These are phyloP conservation scores for Phyllosticta citriasiana DNA, from an alignment of 2,329 filamentous ascomycete species.

Conservation along the genomic window DNA sequence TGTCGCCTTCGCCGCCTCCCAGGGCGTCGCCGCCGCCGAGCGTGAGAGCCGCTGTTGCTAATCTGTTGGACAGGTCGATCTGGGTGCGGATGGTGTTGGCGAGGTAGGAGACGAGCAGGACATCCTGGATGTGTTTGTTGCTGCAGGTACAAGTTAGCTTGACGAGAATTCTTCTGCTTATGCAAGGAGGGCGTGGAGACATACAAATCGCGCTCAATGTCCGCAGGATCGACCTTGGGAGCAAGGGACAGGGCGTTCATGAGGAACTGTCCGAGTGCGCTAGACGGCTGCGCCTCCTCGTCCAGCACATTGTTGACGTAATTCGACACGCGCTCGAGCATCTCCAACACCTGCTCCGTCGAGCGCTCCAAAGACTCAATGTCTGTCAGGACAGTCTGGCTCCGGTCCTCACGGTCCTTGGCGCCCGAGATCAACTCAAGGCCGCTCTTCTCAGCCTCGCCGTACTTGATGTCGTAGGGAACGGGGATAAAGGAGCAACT, in stretches of 20 bases:
- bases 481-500: slow-evolving; percentile 97
- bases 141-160: slow-evolving; percentile 32
- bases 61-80: slow-evolving; percentile 91
- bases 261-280: slow-evolving; percentile 85
- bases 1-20: slow-evolving; percentile 20
- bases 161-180: background rate
- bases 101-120: slow-evolving; percentile 94
- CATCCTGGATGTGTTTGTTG: slow-evolving; percentile 99
- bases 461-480: slow-evolving; percentile 86
- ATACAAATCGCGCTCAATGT: slow-evolving; percentile 91
- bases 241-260: slow-evolving; percentile 88
- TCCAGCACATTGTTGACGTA: slow-evolving; percentile 92
- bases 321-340: slow-evolving; percentile 82
- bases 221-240: slow-evolving; percentile 82
- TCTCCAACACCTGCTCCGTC: slow-evolving; percentile 75
- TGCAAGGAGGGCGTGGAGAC: slow-evolving; percentile 20
- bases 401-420: slow-evolving; percentile 66
- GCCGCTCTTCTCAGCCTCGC: slow-evolving; percentile 64
- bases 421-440: slow-evolving; percentile 78
- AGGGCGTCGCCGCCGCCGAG: slow-evolving; percentile 33
- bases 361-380: slow-evolving; percentile 81
- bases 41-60: slow-evolving; percentile 56
- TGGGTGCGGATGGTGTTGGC: slow-evolving; percentile 98
- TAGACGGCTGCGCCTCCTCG: slow-evolving; percentile 82
- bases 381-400: slow-evolving; percentile 68